These are phyloP conservation scores for Umbellularia californica DNA, from an alignment of 164 flowering plant species.

Conservation along the genomic window DNA sequence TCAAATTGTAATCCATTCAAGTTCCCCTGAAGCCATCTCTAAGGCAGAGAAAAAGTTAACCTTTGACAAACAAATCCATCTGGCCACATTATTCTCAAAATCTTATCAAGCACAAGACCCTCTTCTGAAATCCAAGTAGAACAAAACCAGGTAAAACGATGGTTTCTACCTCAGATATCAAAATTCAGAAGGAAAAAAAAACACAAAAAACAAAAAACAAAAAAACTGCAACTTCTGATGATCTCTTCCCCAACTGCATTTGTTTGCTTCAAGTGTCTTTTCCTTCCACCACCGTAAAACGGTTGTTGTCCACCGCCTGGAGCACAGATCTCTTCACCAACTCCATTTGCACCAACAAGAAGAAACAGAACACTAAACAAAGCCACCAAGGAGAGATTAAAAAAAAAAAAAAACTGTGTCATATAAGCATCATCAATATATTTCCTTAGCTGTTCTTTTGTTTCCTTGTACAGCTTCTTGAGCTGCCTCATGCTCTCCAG, in stretches of 20 bases:
- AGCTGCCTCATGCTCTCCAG: slow-evolving; percentile 8
- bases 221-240: not conserved
- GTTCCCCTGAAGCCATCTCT: too few relatives aligned
- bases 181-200: not conserved
- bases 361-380: not conserved
- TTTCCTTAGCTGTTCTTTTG: slow-evolving; percentile 3
- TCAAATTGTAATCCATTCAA: too few relatives aligned
- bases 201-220: too few relatives aligned
- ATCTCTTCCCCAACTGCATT: too few relatives aligned
- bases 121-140: too few relatives aligned
- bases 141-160: slow-evolving; percentile 8
- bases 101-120: too few relatives aligned
- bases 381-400: not conserved
- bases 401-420: too few relatives aligned
- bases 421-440: too few relatives aligned
- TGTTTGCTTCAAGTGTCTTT: slow-evolving; percentile 7
- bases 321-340: slow-evolving; percentile 31
- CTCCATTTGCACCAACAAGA: not conserved
- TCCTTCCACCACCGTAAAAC: slow-evolving; percentile 6
- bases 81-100: too few relatives aligned
- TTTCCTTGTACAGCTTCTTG: slow-evolving; percentile 8
- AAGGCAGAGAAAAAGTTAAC: too few relatives aligned
- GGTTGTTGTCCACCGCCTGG: slow-evolving; percentile 33
- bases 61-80: too few relatives aligned
- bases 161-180: slow-evolving; percentile 8